Conservation (phyloP, 139 green algal species). For the Raphidocelis subcapitata region DNA sequence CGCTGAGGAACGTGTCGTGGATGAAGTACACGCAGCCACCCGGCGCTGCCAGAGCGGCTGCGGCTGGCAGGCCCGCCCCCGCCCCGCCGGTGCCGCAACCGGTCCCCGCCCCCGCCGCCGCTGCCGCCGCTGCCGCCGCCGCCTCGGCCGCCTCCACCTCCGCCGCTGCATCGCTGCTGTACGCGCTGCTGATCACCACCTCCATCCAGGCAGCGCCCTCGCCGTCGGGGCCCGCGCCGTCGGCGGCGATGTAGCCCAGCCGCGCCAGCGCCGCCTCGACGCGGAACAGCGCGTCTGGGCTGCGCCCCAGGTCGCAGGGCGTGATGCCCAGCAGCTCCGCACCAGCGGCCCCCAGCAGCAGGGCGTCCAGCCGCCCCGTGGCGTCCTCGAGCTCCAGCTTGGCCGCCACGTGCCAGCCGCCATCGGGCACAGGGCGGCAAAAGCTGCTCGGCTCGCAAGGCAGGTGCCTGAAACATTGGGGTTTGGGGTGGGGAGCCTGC, state of each 20-base stretch:
- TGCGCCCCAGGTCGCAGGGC: not conserved
- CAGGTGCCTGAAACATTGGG: not conserved
- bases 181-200: constrained; percentile 7
- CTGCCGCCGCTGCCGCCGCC: too few relatives aligned
- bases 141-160: too few relatives aligned
- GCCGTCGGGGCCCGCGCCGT: not conserved
- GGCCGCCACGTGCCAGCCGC: constrained; percentile 16
- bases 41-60: too few relatives aligned
- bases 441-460: not conserved
- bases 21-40: too few relatives aligned
- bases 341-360: constrained; percentile 10
- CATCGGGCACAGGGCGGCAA: not conserved
- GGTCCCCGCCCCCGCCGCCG: too few relatives aligned
- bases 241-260: constrained; percentile 3
- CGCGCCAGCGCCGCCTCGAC: not conserved
- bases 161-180: not conserved
- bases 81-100: too few relatives aligned
- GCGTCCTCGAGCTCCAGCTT: constrained; percentile 22
- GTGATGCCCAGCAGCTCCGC: constrained; percentile 4
- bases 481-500: not conserved
- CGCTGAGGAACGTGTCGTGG: too few relatives aligned
- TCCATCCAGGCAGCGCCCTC: constrained; percentile 14
- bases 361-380: constrained; percentile 12
- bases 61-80: too few relatives aligned
- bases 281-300: not conserved